These are phyloP conservation scores for Aspergillus glaucus DNA, from an alignment of 2,329 filamentous ascomycete genomes.

Conservation along the genomic window DNA sequence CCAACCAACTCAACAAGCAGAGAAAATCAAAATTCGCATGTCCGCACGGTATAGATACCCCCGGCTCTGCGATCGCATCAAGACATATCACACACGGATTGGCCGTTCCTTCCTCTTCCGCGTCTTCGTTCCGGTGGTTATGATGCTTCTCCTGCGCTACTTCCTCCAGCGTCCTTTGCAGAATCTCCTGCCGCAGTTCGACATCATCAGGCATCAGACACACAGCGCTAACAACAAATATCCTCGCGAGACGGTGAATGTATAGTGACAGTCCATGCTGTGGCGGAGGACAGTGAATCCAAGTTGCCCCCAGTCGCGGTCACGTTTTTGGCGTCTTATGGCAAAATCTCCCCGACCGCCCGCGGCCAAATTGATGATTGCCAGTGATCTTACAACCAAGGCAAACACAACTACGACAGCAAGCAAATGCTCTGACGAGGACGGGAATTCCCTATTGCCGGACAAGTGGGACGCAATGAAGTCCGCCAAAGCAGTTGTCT, in stretches of 20 bases:
- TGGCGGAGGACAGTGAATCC: not conserved
- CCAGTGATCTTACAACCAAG: not conserved
- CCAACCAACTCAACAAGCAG: constrained; percentile 76
- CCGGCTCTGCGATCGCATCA: constrained; percentile 64
- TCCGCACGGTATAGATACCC: constrained; percentile 66
- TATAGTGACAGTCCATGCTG: too few relatives aligned
- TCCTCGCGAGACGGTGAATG: not conserved
- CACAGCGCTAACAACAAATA: not conserved
- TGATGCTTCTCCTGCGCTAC: constrained; percentile 24
- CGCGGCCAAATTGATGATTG: not conserved
- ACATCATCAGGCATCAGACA: constrained; percentile 34
- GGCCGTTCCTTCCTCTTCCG: constrained; percentile 23
- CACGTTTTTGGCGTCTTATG: constrained; percentile 7
- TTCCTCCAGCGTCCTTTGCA: constrained; percentile 42
- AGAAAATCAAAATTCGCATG: constrained; percentile 80
- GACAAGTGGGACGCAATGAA: constrained; percentile 19
- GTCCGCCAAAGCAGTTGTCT: constrained; percentile 32
- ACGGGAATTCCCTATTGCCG: constrained; percentile 1
- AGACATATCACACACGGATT: constrained; percentile 82
- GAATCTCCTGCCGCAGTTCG: constrained; percentile 37
- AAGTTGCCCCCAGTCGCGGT: constrained; percentile 6
- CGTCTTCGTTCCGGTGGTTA: not conserved
- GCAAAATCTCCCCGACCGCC: constrained; percentile 8
- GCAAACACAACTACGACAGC: not conserved
- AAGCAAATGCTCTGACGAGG: constrained; percentile 5